Percentiles rank a stretch among this genome's conserved stretches.
Conservation (phyloP, 139 green algal species). For the Chlamydomonas schloesseri region DNA sequence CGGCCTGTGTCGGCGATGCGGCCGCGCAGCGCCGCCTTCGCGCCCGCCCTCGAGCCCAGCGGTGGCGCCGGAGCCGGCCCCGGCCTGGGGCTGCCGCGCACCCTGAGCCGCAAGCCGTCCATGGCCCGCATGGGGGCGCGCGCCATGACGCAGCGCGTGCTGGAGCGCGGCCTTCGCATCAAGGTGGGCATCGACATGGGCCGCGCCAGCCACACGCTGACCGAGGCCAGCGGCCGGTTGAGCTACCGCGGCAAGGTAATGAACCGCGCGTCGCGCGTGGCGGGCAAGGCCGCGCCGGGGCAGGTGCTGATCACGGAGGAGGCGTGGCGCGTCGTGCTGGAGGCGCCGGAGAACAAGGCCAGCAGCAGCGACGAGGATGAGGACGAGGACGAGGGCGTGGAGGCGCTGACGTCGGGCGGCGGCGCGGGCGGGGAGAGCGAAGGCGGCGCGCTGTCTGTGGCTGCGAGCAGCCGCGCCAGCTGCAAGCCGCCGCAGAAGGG, state of each 20-base stretch:
- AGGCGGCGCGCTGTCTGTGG: no score
- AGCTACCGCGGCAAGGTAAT: slow-evolving; percentile 53
- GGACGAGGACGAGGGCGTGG: no score
- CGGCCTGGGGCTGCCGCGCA: background rate
- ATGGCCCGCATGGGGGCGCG: background rate
- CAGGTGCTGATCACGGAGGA: slow-evolving; percentile 35
- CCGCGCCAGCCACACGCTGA: slow-evolving; percentile 8
- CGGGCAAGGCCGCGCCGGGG: slow-evolving; percentile 7
- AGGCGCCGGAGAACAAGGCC: background rate
- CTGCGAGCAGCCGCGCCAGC: no score
- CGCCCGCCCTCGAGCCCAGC: no score
- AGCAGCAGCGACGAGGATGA: background rate
- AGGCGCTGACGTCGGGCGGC: no score
- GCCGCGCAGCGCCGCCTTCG: no score
- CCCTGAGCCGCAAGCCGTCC: background rate
- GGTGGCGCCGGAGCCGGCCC: background rate
- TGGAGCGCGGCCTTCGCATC: slow-evolving; percentile 40
- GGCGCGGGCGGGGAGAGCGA: background rate
- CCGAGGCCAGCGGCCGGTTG: slow-evolving; percentile 37
- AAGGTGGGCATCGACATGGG: slow-evolving; percentile 51
- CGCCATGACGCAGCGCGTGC: background rate
- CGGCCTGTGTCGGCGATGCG: no score
- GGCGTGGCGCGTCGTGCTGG: background rate
- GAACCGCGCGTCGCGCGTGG: slow-evolving; percentile 47
- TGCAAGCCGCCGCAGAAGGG: background rate